Conservation (phyloP, 805 yeast species). For the Candida quercuum region DNA sequence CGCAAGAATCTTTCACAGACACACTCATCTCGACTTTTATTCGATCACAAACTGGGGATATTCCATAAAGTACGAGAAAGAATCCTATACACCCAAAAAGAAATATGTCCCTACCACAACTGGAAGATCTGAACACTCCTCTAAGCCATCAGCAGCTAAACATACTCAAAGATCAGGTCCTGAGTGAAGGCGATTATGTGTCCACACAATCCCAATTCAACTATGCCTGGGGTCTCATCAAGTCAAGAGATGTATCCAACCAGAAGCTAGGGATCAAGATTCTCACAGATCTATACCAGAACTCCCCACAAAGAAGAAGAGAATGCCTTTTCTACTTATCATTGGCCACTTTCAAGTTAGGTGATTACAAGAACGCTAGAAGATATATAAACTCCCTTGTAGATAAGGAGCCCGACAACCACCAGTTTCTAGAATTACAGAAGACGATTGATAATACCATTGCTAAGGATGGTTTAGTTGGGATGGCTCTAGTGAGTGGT, state of each 20-base stretch:
- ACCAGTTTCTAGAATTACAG: slow-evolving; percentile 68
- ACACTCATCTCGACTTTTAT: too few relatives aligned
- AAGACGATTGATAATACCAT: slow-evolving; percentile 78
- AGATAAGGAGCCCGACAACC: slow-evolving; percentile 76
- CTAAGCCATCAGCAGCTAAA: slow-evolving; percentile 71
- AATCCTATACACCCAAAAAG: background rate
- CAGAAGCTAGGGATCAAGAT: slow-evolving; percentile 78
- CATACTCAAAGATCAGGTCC: slow-evolving; percentile 70
- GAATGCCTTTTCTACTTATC: slow-evolving; percentile 87
- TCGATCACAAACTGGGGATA: too few relatives aligned
- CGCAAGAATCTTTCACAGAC: too few relatives aligned
- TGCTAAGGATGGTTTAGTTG: slow-evolving; percentile 82
- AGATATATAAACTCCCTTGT: slow-evolving; percentile 77
- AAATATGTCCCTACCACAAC: slow-evolving; percentile 8
- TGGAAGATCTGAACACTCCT: slow-evolving; percentile 32
- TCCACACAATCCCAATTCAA: slow-evolving; percentile 85
- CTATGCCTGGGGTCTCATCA: slow-evolving; percentile 93
- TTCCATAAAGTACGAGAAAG: too few relatives aligned
- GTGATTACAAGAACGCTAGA: slow-evolving; percentile 82
- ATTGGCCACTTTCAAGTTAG: slow-evolving; percentile 81
- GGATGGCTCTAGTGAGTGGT: slow-evolving; percentile 84
- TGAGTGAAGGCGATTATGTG: slow-evolving; percentile 73
- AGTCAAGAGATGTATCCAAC: slow-evolving; percentile 54
- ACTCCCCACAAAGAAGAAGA: slow-evolving; percentile 75
- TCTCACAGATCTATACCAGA: slow-evolving; percentile 63